These are phyloP conservation scores for Podaxis rugospora DNA, from an alignment of 768 basidiomycete genomes.

Conservation along the genomic window DNA sequence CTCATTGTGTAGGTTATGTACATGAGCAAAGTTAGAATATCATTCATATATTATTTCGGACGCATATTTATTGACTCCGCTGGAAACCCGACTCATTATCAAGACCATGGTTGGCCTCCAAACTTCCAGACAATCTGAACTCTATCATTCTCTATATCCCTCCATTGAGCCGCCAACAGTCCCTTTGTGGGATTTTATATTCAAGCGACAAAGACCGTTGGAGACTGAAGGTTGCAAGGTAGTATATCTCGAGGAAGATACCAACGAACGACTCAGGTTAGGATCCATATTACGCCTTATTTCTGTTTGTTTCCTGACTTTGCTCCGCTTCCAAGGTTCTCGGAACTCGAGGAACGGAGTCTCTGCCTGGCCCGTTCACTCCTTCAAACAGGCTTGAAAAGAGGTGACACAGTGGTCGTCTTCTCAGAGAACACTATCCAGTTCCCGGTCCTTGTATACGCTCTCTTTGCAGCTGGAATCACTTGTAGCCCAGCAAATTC, in stretches of 20 bases:
- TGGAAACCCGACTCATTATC: not conserved
- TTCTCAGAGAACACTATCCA: conserved; percentile 3
- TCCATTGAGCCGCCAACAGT: not conserved
- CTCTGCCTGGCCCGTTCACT: not conserved
- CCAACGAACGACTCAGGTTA: not conserved
- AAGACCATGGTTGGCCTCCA: not conserved
- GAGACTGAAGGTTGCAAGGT: not conserved
- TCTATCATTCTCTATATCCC: not conserved
- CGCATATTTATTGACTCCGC: not conserved
- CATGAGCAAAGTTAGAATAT: not conserved
- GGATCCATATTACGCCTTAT: not conserved
- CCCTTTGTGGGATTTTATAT: conserved; percentile 2
- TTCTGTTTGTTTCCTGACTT: not conserved
- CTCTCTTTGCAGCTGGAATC: not conserved
- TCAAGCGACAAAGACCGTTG: not conserved
- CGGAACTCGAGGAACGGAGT: not conserved
- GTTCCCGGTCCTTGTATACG: not conserved
- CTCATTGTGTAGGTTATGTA: not conserved
- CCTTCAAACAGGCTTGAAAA: not conserved
- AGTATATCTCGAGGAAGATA: conserved; percentile 1
- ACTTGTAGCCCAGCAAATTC: not conserved
- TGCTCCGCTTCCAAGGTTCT: not conserved
- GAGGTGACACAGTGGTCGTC: not conserved
- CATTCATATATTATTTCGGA: not conserved
- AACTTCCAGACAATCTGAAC: not conserved